Conservation (phyloP, 108 stramenopile genomes). For the Aureococcus anophagefferens region DNA sequence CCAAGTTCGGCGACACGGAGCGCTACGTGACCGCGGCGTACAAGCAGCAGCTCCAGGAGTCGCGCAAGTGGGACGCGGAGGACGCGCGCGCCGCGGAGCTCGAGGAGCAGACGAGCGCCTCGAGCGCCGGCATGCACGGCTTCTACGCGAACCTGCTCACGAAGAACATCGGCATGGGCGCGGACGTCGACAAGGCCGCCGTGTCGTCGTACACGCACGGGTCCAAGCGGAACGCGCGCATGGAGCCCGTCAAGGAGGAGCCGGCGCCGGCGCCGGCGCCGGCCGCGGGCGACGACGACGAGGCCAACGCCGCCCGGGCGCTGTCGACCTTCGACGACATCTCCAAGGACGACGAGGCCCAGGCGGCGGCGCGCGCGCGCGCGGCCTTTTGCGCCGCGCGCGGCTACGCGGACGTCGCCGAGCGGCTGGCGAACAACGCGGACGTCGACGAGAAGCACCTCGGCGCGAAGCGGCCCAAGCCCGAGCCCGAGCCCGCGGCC, state of each 20-base stretch:
- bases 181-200: conserved; percentile 11
- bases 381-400: no score
- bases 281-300: no score
- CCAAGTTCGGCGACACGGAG: not conserved
- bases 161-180: conserved; percentile 16
- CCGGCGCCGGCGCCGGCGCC: no score
- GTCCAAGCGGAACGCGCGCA: conserved; percentile 3
- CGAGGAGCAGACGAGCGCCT: not conserved
- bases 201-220: conserved; percentile 20
- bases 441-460: no score
- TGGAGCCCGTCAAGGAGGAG: not conserved
- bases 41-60: conserved; percentile 15
- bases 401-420: no score
- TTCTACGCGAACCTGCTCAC: conserved; percentile 14
- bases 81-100: not conserved
- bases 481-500: not conserved
- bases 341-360: no score
- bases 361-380: no score
- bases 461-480: not conserved
- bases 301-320: no score
- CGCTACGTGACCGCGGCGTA: conserved; percentile 15
- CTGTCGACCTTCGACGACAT: no score
- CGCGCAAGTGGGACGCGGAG: conserved; percentile 13
- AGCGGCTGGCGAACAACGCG: no score
- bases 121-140: conserved; percentile 8